Percentiles rank a stretch among this genome's conserved stretches.
phyloP scores from a whole-genome alignment of 192 early-diverging fungal genomes.

The Podila verticillata region DNA sequence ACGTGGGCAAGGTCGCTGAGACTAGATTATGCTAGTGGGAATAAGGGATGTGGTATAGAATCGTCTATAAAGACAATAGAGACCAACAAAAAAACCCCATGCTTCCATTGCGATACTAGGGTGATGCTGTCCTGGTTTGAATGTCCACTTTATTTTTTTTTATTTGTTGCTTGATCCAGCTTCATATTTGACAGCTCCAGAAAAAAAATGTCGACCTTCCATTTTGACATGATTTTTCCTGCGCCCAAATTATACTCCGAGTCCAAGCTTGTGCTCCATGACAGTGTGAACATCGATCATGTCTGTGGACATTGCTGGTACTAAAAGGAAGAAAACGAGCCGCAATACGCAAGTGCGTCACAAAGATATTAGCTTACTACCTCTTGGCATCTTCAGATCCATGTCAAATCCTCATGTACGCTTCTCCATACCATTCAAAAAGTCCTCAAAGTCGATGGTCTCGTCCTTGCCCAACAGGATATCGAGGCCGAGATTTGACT shows the following conservation, averaged over 20 bases:
- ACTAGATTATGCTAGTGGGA: conserved; percentile 4
- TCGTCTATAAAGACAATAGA: too few relatives aligned
- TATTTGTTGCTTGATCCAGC: too few relatives aligned
- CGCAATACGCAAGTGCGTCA: not conserved
- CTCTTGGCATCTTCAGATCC: not conserved
- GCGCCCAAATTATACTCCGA: conserved; percentile 47
- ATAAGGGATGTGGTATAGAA: too few relatives aligned
- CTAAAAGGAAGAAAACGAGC: conserved; percentile 52
- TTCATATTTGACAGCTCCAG: too few relatives aligned
- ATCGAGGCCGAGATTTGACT: conserved; percentile 74
- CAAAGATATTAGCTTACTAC: not conserved
- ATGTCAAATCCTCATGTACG: too few relatives aligned
- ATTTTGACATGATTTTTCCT: too few relatives aligned
- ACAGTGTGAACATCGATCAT: conserved; percentile 72
- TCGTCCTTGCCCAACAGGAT: conserved; percentile 90
- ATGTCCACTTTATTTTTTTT: too few relatives aligned
- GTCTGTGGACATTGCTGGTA: conserved; percentile 64
- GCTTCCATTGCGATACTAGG: too few relatives aligned
- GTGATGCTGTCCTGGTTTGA: too few relatives aligned
- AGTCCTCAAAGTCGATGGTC: conserved; percentile 90
- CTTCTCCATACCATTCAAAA: conserved; percentile 74
- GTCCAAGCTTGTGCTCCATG: conserved; percentile 71
- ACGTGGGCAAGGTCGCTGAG: conserved; percentile 12
- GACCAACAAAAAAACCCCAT: too few relatives aligned
- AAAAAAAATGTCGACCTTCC: too few relatives aligned